Percentiles rank a stretch among this genome's conserved stretches.
Conservation (phyloP, 1,284 basidiomycete species). For the Butyriboletus regius region DNA sequence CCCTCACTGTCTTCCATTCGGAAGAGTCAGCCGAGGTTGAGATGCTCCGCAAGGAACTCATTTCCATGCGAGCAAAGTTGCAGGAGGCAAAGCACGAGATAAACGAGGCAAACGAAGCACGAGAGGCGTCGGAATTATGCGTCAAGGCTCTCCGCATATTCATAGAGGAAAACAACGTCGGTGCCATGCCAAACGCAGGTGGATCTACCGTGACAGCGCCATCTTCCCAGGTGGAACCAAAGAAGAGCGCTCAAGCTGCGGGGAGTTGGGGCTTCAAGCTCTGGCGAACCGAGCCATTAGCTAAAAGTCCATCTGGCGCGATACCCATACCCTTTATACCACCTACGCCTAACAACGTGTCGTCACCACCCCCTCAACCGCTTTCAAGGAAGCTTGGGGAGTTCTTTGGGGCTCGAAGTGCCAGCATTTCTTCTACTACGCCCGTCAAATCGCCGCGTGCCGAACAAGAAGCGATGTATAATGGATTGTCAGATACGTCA, state of each 20-base stretch:
- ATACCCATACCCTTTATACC: conserved; percentile 33
- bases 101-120: conserved; percentile 71
- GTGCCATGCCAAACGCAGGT: conserved; percentile 25
- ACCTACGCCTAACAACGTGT: conserved; percentile 14
- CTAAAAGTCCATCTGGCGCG: conserved; percentile 20
- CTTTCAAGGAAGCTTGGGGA: conserved; percentile 59
- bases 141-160: conserved; percentile 76
- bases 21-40: conserved; percentile 44
- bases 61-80: conserved; percentile 51
- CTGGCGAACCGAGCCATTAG: conserved; percentile 46
- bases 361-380: conserved; percentile 32
- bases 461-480: conserved; percentile 41
- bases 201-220: conserved; percentile 6
- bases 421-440: conserved; percentile 43
- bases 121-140: conserved; percentile 80
- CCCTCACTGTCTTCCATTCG: conserved; percentile 30
- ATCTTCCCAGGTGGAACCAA: conserved; percentile 38
- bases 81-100: conserved; percentile 61
- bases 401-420: conserved; percentile 53
- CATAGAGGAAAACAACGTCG: conserved; percentile 68
- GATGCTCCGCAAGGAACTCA: conserved; percentile 57
- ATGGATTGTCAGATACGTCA: conserved; percentile 47
- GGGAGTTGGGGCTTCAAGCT: conserved; percentile 57
- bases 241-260: conserved; percentile 26
- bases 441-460: conserved; percentile 28